Conservation (phyloP, 352 stramenopile genomes). For the Globisporangium nagaii region DNA sequence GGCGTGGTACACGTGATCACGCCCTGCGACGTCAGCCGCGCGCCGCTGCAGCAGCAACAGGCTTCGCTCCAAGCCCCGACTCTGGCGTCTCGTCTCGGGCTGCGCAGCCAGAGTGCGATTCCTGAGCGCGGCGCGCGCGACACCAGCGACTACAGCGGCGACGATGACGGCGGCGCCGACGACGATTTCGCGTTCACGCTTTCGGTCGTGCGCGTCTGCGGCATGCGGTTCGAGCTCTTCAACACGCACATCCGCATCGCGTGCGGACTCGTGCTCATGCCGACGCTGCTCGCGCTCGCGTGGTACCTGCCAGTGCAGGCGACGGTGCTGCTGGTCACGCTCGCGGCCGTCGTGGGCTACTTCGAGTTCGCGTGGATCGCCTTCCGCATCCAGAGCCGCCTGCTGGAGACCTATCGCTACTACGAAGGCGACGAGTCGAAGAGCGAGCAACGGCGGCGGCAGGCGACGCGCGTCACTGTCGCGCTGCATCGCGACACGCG, state of each 20-base stretch:
- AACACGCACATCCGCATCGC: neutral
- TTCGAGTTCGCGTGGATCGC: slow-evolving; percentile 25
- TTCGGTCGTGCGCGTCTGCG: neutral
- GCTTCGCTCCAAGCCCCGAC: neutral
- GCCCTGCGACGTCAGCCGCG: neutral
- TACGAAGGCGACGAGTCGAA: slow-evolving; percentile 15
- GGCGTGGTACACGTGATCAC: slow-evolving; percentile 3
- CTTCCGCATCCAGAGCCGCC: slow-evolving; percentile 23
- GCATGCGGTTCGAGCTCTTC: neutral
- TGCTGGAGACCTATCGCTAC: slow-evolving; percentile 15
- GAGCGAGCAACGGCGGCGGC: neutral
- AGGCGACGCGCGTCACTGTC: neutral
- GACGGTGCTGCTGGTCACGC: neutral
- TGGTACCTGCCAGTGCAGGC: neutral
- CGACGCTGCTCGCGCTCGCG: neutral
- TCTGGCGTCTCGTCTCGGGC: neutral
- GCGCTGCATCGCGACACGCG: neutral
- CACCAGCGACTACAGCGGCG: too few relatives aligned
- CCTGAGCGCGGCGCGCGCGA: too few relatives aligned
- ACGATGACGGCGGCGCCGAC: neutral
- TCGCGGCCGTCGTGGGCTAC: neutral
- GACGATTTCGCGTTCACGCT: neutral
- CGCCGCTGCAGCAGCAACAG: neutral
- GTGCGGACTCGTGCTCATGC: neutral
- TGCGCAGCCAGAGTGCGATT: neutral